Conservation (phyloP, 2,329 filamentous ascomycete genomes). For the Mycocentrospora acerina region DNA sequence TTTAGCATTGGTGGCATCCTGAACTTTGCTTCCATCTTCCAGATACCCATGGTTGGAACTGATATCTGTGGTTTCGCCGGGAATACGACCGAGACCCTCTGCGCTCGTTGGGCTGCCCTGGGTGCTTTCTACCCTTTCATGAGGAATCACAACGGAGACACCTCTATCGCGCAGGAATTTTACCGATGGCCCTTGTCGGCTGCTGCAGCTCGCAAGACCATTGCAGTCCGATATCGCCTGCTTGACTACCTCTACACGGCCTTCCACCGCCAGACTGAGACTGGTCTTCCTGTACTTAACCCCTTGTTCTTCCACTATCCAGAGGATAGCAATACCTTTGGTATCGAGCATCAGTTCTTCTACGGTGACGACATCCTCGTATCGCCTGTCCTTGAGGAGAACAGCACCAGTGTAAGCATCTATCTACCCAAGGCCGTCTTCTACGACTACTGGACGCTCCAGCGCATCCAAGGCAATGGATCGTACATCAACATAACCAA, state of each 20-base stretch:
- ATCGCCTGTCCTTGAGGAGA: constrained; percentile 57
- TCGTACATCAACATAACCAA: constrained; percentile 48
- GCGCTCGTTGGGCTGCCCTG: constrained; percentile 70
- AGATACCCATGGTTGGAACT: constrained; percentile 49
- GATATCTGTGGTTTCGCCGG: constrained; percentile 76
- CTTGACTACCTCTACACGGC: constrained; percentile 78
- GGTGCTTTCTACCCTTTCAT: constrained; percentile 76
- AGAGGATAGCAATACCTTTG: constrained; percentile 53
- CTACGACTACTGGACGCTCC: constrained; percentile 61
- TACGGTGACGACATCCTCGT: constrained; percentile 59
- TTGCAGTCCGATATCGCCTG: constrained; percentile 69
- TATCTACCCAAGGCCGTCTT: constrained; percentile 61
- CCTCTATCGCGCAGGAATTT: constrained; percentile 65
- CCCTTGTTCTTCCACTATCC: constrained; percentile 74
- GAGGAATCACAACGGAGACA: constrained; percentile 66
- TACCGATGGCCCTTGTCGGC: constrained; percentile 52
- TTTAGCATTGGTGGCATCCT: constrained; percentile 44
- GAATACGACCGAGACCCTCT: constrained; percentile 68
- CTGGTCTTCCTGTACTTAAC: constrained; percentile 65
- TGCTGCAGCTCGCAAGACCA: constrained; percentile 65
- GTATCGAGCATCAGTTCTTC: constrained; percentile 59
- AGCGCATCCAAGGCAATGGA: constrained; percentile 51
- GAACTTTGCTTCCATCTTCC: constrained; percentile 49
- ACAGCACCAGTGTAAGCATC: constrained; percentile 54
- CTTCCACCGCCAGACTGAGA: constrained; percentile 59